These are phyloP conservation scores for Coniochaeta ligniaria DNA, from an alignment of 2,329 filamentous ascomycete genomes.

Conservation along the genomic window DNA sequence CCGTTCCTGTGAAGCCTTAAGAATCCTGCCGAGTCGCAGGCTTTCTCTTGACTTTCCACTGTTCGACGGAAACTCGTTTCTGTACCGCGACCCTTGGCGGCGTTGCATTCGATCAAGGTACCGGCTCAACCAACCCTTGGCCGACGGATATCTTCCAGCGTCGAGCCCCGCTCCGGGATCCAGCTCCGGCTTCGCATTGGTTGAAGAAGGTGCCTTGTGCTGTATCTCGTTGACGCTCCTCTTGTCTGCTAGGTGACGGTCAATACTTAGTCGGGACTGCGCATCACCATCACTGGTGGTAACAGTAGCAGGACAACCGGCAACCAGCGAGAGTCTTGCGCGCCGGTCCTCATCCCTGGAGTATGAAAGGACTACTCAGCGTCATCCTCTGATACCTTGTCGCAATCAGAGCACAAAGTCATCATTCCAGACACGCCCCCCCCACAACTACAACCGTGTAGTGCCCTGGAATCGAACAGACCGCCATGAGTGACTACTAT, in stretches of 20 bases:
- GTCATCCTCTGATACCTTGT: neutral
- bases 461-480: neutral
- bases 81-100: neutral
- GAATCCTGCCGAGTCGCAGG: neutral
- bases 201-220: neutral
- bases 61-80: neutral
- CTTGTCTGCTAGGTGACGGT: neutral
- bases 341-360: neutral
- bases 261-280: neutral
- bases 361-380: neutral
- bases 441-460: neutral
- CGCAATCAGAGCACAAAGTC: neutral
- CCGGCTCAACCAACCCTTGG: neutral
- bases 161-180: neutral
- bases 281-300: neutral
- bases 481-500: conserved; percentile 49
- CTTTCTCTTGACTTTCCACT: neutral
- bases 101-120: neutral
- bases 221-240: neutral
- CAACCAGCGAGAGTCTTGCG: neutral
- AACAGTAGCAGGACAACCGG: neutral
- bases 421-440: neutral
- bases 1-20: neutral
- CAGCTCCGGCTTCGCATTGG: conserved; percentile 1
- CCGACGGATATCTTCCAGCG: conserved; percentile 1